Percentiles rank a stretch among this genome's conserved stretches.
These are phyloP conservation scores for Penicillium hesseltinei DNA, from an alignment of 2,329 filamentous ascomycete species.

Conservation along the genomic window DNA sequence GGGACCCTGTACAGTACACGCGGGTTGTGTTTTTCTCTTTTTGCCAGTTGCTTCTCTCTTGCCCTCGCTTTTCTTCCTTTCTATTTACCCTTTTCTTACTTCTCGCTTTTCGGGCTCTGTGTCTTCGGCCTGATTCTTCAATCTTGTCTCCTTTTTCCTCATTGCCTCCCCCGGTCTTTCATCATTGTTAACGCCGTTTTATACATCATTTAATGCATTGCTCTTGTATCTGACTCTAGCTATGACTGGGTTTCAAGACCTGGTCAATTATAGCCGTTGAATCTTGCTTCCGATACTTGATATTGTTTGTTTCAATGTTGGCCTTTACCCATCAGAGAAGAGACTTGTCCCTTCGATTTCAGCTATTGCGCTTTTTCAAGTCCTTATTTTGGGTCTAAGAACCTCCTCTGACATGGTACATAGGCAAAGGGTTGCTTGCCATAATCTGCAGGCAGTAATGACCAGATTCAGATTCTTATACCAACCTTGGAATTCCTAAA, in stretches of 20 bases:
- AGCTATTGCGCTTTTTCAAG: background rate
- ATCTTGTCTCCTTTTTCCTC: slow-evolving; percentile 6
- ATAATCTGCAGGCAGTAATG: background rate
- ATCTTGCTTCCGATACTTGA: background rate
- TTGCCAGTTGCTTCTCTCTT: slow-evolving; percentile 12
- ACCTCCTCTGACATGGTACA: background rate
- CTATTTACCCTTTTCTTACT: slow-evolving; percentile 9
- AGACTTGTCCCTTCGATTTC: background rate
- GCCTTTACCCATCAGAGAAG: background rate
- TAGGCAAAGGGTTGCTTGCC: background rate
- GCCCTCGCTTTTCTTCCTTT: slow-evolving; percentile 9
- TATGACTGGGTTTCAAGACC: background rate
- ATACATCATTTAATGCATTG: slow-evolving; percentile 26
- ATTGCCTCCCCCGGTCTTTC: slow-evolving; percentile 6
- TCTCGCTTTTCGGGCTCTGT: slow-evolving; percentile 1
- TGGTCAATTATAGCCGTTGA: background rate
- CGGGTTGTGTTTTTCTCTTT: slow-evolving; percentile 18
- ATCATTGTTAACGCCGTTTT: slow-evolving; percentile 12
- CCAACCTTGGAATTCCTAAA: too few relatives aligned
- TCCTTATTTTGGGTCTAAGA: background rate
- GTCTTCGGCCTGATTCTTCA: slow-evolving; percentile 5
- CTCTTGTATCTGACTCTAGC: background rate
- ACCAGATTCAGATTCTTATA: too few relatives aligned
- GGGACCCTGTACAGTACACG: slow-evolving; percentile 23
- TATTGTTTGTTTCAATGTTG: background rate